These are phyloP conservation scores for Remersonia thermophila DNA, from an alignment of 2,329 filamentous ascomycete species.

Conservation along the genomic window DNA sequence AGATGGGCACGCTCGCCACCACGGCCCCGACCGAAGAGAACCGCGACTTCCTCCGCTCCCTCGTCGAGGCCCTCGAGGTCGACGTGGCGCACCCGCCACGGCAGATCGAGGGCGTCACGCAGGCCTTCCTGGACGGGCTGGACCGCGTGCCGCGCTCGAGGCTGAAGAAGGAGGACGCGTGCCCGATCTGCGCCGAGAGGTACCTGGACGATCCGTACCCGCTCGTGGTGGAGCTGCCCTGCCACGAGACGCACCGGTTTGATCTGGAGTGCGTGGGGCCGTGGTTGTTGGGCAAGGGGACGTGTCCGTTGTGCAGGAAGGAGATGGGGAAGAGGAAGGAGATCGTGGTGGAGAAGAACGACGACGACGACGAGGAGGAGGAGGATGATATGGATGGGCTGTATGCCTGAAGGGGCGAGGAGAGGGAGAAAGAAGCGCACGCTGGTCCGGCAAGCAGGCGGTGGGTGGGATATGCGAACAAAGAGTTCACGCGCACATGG, in stretches of 20 bases:
- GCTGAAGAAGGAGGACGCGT: constrained; percentile 39
- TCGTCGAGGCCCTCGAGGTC: constrained; percentile 35
- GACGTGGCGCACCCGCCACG: constrained; percentile 42
- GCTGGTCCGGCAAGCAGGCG: no score
- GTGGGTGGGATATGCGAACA: no score
- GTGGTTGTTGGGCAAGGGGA: constrained; percentile 52
- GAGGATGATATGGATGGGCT: constrained; percentile 40
- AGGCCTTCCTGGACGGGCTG: constrained; percentile 46
- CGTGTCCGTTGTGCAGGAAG: constrained; percentile 50
- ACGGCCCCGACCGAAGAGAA: constrained; percentile 38
- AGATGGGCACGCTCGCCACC: constrained; percentile 38
- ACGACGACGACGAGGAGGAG: constrained; percentile 40
- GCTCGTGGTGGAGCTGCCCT: constrained; percentile 53
- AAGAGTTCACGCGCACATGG: no score
- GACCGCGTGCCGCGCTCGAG: constrained; percentile 43
- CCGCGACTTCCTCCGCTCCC: constrained; percentile 35
- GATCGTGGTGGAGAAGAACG: constrained; percentile 29
- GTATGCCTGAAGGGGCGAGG: constrained; percentile 30
- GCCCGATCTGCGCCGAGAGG: constrained; percentile 50
- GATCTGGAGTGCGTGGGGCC: constrained; percentile 57
- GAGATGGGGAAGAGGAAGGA: constrained; percentile 45
- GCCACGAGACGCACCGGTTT: constrained; percentile 44
- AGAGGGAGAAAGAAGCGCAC: no score
- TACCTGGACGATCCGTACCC: constrained; percentile 51
- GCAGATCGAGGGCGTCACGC: constrained; percentile 41